phyloP scores from a whole-genome alignment of 768 basidiomycete species.

The Leccinum obscurum region DNA sequence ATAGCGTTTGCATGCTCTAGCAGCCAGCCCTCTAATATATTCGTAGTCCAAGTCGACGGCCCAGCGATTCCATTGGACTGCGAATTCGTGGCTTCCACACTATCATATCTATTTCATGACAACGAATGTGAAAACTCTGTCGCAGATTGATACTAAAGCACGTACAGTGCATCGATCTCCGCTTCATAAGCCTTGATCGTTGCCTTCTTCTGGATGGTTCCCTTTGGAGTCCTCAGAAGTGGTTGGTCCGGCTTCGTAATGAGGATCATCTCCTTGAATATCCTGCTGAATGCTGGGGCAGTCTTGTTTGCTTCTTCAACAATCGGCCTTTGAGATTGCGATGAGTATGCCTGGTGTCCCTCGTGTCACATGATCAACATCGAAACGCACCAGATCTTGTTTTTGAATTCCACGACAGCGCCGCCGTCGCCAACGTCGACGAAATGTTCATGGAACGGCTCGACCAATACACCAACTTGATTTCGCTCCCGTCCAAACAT shows the following conservation, averaged over 20 bases:
- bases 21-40: conserved; percentile 6
- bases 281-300: conserved; percentile 40
- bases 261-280: conserved; percentile 53
- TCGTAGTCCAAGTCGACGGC: conserved; percentile 8
- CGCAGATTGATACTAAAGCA: background rate
- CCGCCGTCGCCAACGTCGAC: conserved; percentile 16
- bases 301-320: conserved; percentile 41
- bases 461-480: conserved; percentile 33
- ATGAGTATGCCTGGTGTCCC: background rate
- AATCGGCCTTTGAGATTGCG: conserved; percentile 25
- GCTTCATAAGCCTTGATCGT: conserved; percentile 18
- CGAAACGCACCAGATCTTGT: conserved; percentile 25
- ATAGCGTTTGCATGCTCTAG: conserved; percentile 1
- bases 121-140: background rate
- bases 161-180: conserved; percentile 25
- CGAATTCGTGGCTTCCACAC: background rate
- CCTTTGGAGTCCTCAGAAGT: conserved; percentile 37
- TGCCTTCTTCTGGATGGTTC: conserved; percentile 20
- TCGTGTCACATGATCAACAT: background rate
- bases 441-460: conserved; percentile 21
- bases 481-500: conserved; percentile 36
- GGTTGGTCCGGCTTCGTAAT: conserved; percentile 41
- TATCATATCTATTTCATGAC: conserved; percentile 8
- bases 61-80: background rate
- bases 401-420: conserved; percentile 13